phyloP scores from a whole-genome alignment of 768 basidiomycete species.

The Polyporus arcularius region DNA sequence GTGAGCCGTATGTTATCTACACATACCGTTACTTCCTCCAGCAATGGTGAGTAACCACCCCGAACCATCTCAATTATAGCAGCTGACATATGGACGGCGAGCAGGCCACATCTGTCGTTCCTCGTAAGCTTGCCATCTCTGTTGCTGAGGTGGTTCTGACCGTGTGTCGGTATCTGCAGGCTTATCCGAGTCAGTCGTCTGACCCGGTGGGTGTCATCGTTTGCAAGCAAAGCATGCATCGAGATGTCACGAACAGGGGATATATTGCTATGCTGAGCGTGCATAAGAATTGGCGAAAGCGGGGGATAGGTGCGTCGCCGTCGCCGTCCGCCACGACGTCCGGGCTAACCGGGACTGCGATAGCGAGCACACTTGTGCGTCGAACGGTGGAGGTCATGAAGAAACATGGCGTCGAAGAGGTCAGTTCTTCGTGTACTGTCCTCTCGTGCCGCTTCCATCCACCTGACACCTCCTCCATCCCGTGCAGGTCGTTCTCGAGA shows the following conservation, averaged over 20 bases:
- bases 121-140: constrained; percentile 47
- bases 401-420: constrained; percentile 82
- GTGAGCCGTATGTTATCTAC: constrained; percentile 95
- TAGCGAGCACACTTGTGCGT: constrained; percentile 84
- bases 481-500: constrained; percentile 86
- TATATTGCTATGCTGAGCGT: constrained; percentile 99
- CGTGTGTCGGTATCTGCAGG: constrained; percentile 38
- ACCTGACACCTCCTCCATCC: neutral
- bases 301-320: constrained; percentile 82
- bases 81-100: constrained; percentile 33
- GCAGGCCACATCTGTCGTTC: constrained; percentile 88
- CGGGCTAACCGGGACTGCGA: constrained; percentile 33
- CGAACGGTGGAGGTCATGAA: constrained; percentile 87
- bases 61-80: no score
- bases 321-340: constrained; percentile 8
- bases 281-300: constrained; percentile 77
- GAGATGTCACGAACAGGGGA: constrained; percentile 74
- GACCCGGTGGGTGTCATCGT: constrained; percentile 89
- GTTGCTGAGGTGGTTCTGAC: constrained; percentile 26
- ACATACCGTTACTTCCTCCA: constrained; percentile 97
- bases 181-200: constrained; percentile 53
- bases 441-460: neutral
- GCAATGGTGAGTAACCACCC: constrained; percentile 71
- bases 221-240: constrained; percentile 94
- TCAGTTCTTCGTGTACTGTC: constrained; percentile 36